Conservation (phyloP, 169 alveolate genomes). For the Eimeria sp. region DNA sequence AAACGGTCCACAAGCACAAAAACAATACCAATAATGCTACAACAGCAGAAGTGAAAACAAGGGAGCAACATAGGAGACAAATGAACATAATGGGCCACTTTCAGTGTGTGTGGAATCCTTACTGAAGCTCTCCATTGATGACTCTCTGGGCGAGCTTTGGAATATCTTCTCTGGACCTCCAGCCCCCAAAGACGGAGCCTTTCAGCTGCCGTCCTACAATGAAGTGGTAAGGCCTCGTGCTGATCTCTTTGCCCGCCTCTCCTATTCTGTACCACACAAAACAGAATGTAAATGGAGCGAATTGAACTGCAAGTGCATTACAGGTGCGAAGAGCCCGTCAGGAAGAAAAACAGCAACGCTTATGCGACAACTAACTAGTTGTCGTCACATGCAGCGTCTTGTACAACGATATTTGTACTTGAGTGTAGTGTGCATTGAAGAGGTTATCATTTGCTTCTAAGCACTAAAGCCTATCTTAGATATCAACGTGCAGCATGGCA, state of each 20-base stretch:
- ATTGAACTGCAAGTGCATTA: background rate
- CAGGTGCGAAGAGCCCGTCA: background rate
- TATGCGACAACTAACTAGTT: background rate
- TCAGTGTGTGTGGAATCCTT: background rate
- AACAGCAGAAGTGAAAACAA: background rate
- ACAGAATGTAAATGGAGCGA: background rate
- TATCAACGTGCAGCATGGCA: background rate
- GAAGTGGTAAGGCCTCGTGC: conserved; percentile 93
- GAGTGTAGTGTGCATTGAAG: background rate
- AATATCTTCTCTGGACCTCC: conserved; percentile 90
- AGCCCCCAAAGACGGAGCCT: conserved; percentile 95
- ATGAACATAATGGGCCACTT: background rate
- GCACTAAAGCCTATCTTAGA: background rate
- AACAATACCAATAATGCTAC: background rate
- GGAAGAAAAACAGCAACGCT: background rate
- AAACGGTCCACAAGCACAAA: background rate
- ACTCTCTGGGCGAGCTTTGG: conserved; percentile 91
- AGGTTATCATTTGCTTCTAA: background rate
- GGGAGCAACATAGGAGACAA: background rate
- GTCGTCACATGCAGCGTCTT: background rate
- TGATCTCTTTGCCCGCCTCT: conserved; percentile 87
- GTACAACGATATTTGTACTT: background rate
- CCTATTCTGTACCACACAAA: conserved; percentile 42
- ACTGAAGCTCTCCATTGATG: conserved; percentile 68
- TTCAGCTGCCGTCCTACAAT: conserved; percentile 93